Base-by-base conservation (phyloP, 768 basidiomycete species). In the Rhizopogon vesiculosus region DNA sequence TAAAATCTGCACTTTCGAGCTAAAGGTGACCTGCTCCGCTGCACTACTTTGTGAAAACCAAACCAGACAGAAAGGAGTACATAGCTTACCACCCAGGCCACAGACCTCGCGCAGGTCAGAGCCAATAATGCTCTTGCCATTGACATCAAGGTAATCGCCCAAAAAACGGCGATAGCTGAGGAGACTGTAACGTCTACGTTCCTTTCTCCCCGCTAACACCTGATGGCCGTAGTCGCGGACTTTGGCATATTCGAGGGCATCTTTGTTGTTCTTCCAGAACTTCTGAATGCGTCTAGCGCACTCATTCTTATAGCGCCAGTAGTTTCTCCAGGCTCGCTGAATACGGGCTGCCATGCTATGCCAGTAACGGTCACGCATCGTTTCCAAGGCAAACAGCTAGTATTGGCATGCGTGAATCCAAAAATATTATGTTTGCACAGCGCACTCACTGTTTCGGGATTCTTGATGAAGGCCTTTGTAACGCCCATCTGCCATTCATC, bases 401-500 rank as follows among this genome's bases (percentile, higher is more conserved):
- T 49, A 50, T 44, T 53, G 55, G n/a, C 25, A 48, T 22, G n/a
- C 45, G 56, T 33, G 16, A 38, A 19, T 6, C 1, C 5, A 22
- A 22, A 19, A 9, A 18, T 38, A 22, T 3, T 8, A 10, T 38
- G 35, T 15, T 25, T 38, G 48, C 22, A 49, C 16, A 15, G 35
- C 22, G 42, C 12, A 67, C 84, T 60, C 69, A 95, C 92, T 18
- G 96, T 98, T 71, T 98, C 97, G 0, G 97, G 97, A 66, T 95
- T 98, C 79, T 98, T 98, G 73, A 99, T 98, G 71, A 99, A 99
- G 0, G 96, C 96, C 66, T 99, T 98, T 2, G 95, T 97, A 3
- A 88, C 84, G 52, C 97, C 97, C 95, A 98, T 97, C 71, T 99
- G 97, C 97, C 97, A 99, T 69, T 99, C 96, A 50, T 98, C 96